Evolutionary conservation across 2,329 filamentous ascomycete species (phyloP), one percentile per base, ranked within the genome.

Genomic region (Alternaria atra): DNA sequence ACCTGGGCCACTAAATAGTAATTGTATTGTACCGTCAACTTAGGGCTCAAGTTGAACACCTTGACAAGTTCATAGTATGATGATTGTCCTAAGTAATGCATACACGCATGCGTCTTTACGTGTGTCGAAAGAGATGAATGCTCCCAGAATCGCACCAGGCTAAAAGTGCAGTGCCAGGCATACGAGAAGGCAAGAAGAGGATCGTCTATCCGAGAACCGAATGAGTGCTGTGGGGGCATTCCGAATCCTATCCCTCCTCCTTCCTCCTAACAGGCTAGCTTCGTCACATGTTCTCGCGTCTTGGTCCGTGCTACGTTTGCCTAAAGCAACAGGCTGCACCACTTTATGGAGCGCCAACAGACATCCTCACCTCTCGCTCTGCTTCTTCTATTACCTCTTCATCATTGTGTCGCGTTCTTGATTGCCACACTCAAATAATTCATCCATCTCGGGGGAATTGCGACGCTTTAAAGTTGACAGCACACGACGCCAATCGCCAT

Each of bases 241-340:
- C 6, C 17, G 10, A 0, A 6, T 20, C 6, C 17, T 20, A 23
- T 15, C 12, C 44, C 9, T 27, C 1, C 13, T 48, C 17, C 29
- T 32, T 48, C 17, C 15, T 46, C 34, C 15, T 9, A 48, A 34
- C 17, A 34, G 30, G 44, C n/a, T 40, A 23, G 40, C 30, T 30
- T 23, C 37, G 32, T 60, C 57, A 60, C 57, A 2, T 29, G 57
- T n/a, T 53, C 39, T 47, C 57, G 52, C 39, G 43, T 48, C 44
- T 17, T 53, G 51, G 51, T 44, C 51, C 29, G 51, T 53, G 51
- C 37, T n/a, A 12, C n/a, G 52, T 60, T 55, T 60, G 57, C 57
- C 57, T 60, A 60, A 56, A 27, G 37, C 44, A 55, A 60, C 44
- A 46, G 55, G 55, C 52, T 60, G 39, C 51, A 47, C 30, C 52